Evolutionary conservation across 345 rosid species (phyloP).

Genomic region (Anastatica hierochuntica): DNA sequence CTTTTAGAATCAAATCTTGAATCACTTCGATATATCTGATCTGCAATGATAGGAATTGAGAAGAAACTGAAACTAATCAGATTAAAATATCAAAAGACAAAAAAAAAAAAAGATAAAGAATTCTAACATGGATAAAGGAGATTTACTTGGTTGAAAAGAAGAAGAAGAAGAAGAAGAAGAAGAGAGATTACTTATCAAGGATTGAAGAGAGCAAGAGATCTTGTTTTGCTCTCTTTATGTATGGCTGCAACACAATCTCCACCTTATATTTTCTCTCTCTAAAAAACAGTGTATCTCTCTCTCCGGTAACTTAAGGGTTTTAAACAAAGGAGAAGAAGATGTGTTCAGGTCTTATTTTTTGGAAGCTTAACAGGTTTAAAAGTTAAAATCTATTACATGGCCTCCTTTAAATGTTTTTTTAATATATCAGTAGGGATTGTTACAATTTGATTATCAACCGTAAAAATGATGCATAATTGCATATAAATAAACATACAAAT

Average conservation of each 20-base stretch:
- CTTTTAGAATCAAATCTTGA: not conserved
- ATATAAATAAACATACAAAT: no score
- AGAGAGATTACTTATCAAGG: slow-evolving; percentile 11
- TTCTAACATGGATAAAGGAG: no score
- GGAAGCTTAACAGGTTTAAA: slow-evolving; percentile 29
- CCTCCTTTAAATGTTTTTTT: slow-evolving; percentile 23
- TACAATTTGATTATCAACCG: not conserved
- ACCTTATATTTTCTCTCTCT: slow-evolving; percentile 12
- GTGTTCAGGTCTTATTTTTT: slow-evolving; percentile 16
- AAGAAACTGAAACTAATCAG: not conserved
- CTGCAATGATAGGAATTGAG: not conserved
- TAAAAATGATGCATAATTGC: not conserved
- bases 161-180: not conserved
- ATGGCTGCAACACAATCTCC: slow-evolving; percentile 19
- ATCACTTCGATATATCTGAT: no score
- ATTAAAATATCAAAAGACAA: not conserved
- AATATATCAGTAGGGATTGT: no score
- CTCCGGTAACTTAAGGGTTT: slow-evolving; percentile 20
- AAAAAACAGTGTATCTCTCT: slow-evolving; percentile 7
- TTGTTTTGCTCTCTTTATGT: not conserved
- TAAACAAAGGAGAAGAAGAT: slow-evolving; percentile 24
- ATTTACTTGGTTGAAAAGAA: no score
- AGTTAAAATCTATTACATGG: slow-evolving; percentile 11
- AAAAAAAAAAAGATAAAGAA: no score
- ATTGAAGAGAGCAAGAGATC: slow-evolving; percentile 13